Conservation (phyloP, 2,329 filamentous ascomycete genomes). For the Monosporascus sp. region DNA sequence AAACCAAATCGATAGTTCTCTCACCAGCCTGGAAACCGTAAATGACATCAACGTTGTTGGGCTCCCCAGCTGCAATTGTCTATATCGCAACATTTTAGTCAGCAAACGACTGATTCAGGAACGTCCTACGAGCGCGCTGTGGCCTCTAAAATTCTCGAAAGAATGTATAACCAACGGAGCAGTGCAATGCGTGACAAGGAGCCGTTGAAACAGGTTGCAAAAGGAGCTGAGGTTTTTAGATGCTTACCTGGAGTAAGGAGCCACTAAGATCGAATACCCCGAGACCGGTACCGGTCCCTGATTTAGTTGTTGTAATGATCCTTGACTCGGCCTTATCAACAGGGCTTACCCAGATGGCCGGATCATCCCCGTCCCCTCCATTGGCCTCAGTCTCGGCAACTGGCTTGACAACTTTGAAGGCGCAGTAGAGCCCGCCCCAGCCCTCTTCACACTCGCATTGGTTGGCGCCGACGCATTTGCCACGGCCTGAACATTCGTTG, state of each 20-base stretch:
- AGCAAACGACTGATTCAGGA: no score
- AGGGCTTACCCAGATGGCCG: constrained; percentile 44
- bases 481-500: constrained; percentile 36
- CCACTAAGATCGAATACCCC: constrained; percentile 44
- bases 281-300: constrained; percentile 41
- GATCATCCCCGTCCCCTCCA: constrained; percentile 41
- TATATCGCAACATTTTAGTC: no score
- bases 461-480: constrained; percentile 36
- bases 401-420: constrained; percentile 36
- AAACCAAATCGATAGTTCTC: constrained; percentile 41
- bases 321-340: constrained; percentile 34
- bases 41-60: constrained; percentile 51
- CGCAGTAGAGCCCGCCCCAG: constrained; percentile 41
- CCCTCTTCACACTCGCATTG: constrained; percentile 34
- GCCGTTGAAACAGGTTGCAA: no score
- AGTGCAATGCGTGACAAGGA: no score
- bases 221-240: no score
- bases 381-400: constrained; percentile 38
- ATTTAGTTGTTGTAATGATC: constrained; percentile 49
- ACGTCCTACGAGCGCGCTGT: no score
- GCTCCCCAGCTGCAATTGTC: constrained; percentile 38
- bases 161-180: no score
- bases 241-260: constrained; percentile 34
- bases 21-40: constrained; percentile 41
- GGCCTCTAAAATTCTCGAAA: no score